A percentile compares a stretch with the other conserved stretches of the same genome.
Conservation (phyloP, 768 basidiomycete genomes). For the Butyriboletus loyo region DNA sequence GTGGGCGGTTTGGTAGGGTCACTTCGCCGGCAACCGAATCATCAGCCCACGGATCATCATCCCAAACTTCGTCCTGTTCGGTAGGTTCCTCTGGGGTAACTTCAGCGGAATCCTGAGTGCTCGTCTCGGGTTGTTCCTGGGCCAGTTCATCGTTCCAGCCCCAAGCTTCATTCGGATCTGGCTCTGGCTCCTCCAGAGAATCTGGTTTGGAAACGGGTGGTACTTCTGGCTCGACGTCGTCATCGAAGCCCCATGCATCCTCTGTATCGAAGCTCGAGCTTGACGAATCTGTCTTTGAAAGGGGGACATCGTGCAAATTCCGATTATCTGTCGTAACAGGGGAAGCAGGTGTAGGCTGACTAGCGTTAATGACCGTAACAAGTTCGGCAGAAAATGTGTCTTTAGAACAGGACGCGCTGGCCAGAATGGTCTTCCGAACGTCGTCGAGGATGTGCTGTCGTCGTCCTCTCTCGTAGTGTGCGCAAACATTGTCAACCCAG, state of each 20-base stretch:
- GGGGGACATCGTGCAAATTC: slow-evolving; percentile 42
- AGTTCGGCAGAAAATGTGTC: slow-evolving; percentile 28
- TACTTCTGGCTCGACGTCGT: slow-evolving; percentile 34
- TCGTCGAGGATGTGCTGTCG: slow-evolving; percentile 62
- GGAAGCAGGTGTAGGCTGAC: not conserved
- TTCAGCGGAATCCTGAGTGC: not conserved
- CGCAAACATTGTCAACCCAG: slow-evolving; percentile 67
- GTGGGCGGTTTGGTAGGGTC: slow-evolving; percentile 26
- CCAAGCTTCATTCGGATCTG: slow-evolving; percentile 62
- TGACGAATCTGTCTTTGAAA: slow-evolving; percentile 24
- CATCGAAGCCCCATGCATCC: slow-evolving; percentile 55
- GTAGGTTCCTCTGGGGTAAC: slow-evolving; percentile 27
- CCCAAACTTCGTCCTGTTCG: slow-evolving; percentile 52
- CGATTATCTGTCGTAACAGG: slow-evolving; percentile 40
- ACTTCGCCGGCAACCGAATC: slow-evolving; percentile 28
- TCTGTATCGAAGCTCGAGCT: slow-evolving; percentile 26
- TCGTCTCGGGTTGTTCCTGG: slow-evolving; percentile 32
- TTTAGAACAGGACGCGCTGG: slow-evolving; percentile 13
- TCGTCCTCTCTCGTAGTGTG: slow-evolving; percentile 78
- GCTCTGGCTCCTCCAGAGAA: slow-evolving; percentile 26
- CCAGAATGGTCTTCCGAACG: slow-evolving; percentile 55
- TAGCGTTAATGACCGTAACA: slow-evolving; percentile 1
- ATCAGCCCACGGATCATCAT: slow-evolving; percentile 72
- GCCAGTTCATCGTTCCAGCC: slow-evolving; percentile 59
- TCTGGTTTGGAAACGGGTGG: slow-evolving; percentile 15